These are phyloP conservation scores for Labyrinthula sp. DNA, from an alignment of 352 stramenopile genomes.

Conservation along the genomic window DNA sequence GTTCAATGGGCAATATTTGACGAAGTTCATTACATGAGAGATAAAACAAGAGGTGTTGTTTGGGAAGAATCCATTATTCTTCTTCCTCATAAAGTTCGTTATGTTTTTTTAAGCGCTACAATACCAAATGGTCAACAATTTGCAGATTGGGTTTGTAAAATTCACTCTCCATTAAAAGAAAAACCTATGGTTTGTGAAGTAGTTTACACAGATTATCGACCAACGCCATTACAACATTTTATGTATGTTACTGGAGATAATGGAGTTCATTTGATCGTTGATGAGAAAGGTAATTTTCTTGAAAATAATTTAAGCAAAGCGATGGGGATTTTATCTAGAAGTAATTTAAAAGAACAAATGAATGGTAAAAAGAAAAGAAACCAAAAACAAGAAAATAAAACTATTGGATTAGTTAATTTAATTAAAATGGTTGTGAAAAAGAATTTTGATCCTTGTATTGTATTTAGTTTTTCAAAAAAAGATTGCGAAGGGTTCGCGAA, in stretches of 20 bases:
- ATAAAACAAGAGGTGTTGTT: slow-evolving; percentile 88
- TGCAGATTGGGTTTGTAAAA: slow-evolving; percentile 87
- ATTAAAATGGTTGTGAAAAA: slow-evolving; percentile 93
- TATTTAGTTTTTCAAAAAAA: slow-evolving; percentile 98
- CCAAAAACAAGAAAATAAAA: slow-evolving; percentile 33
- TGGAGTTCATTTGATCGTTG: slow-evolving; percentile 91
- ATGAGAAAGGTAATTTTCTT: slow-evolving; percentile 93
- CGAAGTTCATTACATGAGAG: slow-evolving; percentile 99
- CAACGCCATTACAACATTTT: slow-evolving; percentile 94
- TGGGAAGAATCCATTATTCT: slow-evolving; percentile 98
- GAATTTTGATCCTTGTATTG: slow-evolving; percentile 82
- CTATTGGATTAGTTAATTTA: slow-evolving; percentile 80
- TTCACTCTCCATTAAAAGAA: too few species aligned
- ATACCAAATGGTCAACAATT: slow-evolving; percentile 94
- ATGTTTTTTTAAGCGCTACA: slow-evolving; percentile 95
- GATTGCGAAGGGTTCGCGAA: slow-evolving; percentile 70
- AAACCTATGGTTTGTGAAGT: slow-evolving; percentile 98
- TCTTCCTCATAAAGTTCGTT: slow-evolving; percentile 87
- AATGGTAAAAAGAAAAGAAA: slow-evolving; percentile 39
- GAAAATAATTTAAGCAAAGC: slow-evolving; percentile 88
- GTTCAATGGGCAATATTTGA: slow-evolving; percentile 84
- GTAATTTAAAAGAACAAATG: slow-evolving; percentile 48
- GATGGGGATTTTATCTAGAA: slow-evolving; percentile 50
- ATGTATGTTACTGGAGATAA: slow-evolving; percentile 84
- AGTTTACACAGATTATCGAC: slow-evolving; percentile 99